Base-by-base conservation (phyloP, 768 basidiomycete genomes). In the Termitomyces sp. region DNA sequence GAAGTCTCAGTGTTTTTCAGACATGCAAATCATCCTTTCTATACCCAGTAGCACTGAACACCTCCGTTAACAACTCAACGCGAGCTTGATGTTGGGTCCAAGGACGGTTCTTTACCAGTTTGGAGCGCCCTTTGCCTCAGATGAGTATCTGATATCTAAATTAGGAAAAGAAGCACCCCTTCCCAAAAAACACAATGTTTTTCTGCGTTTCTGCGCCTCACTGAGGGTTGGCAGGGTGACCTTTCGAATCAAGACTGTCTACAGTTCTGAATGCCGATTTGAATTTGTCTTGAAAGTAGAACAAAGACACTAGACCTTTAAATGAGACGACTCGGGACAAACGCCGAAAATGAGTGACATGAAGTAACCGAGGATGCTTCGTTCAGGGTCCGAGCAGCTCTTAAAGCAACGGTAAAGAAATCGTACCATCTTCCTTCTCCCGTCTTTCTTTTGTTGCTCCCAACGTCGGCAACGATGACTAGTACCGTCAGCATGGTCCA, bases 381-480 rank as follows among this genome's bases (percentile, higher is more conserved):
- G 34, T 8, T 53, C 59, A 63, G 62, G 62, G 62, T 60, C 62
- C 39, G 30, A 30, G 32, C 46, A 43, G 42, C 55, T 45, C 42
- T 51, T 57, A 56, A 57, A 52, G 55, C 58, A 55, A 51, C 46
- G 7, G 50, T 9, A n/a, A 4, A 50, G 49, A 42, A 60, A 60
- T 60, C 62, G 62, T 53, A 56, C 57, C 62, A 63, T 55, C 59
- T 55, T 56, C 55, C 49, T n/a, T 53, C 53, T 27, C 42, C 48
- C 46, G 40, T 34, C 30, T 60, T 27, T 53, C 42, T 30, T 16
- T 24, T 40, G 37, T 43, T 53, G 16, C 56, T 50, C 55, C 44
- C 55, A 26, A 61, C 64, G 59, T 53, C 57, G 34, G 52, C 62
- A 22, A 62, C 63, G 55, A 64, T 56, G 61, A 58, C 59, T 18